A percentile compares a stretch with the other conserved stretches of the same genome.
These are phyloP conservation scores for Amaranthus hypochondriacus DNA, from an alignment of 148 eudicot species.

Conservation along the genomic window DNA sequence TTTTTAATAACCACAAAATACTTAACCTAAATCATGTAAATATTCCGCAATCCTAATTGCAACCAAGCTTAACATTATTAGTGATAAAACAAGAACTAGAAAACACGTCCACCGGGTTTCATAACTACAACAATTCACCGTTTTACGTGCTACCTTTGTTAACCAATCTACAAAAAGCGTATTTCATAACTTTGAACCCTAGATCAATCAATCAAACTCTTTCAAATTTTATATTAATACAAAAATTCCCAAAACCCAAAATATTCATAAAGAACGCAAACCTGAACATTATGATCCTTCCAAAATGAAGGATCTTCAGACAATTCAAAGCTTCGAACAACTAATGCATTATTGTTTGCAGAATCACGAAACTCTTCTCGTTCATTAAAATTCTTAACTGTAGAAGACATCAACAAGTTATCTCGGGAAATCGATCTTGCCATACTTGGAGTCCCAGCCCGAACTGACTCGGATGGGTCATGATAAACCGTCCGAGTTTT, in stretches of 20 bases:
- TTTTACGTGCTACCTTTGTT: background rate
- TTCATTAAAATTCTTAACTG: slow-evolving; percentile 33
- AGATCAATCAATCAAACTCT: background rate
- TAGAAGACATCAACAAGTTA: slow-evolving; percentile 40
- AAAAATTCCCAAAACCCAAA: background rate
- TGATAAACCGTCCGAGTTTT: slow-evolving; percentile 60
- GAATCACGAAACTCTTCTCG: slow-evolving; percentile 34
- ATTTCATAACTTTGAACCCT: background rate
- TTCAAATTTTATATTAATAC: background rate
- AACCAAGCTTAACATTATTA: no score
- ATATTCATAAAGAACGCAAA: slow-evolving; percentile 2
- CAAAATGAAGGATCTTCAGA: slow-evolving; percentile 79
- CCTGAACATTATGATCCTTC: slow-evolving; percentile 99
- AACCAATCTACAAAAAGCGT: no score
- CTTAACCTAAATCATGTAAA: no score
- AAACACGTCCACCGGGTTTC: background rate
- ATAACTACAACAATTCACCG: background rate
- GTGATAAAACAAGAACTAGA: no score
- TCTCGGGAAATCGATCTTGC: slow-evolving; percentile 51
- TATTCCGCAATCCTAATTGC: no score
- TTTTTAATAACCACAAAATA: no score
- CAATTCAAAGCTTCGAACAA: slow-evolving; percentile 59
- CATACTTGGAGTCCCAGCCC: slow-evolving; percentile 51
- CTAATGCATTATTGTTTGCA: slow-evolving; percentile 23
- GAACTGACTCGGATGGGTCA: slow-evolving; percentile 42